A percentile compares a stretch with the other conserved stretches of the same genome.
Evolutionary conservation across 345 rosid species (phyloP).

Genomic region (Eucalyptus dawsonii): DNA sequence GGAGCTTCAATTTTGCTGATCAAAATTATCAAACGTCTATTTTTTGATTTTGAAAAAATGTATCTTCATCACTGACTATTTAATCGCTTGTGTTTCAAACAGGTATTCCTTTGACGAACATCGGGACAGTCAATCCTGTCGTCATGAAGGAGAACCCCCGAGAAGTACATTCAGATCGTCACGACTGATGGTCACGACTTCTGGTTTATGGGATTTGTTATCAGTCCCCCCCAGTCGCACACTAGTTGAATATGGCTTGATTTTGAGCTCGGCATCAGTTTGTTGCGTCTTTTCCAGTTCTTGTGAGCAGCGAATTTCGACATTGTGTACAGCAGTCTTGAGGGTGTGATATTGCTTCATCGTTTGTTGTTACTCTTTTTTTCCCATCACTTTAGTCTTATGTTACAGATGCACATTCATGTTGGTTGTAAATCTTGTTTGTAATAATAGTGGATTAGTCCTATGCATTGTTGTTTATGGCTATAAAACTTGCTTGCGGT

Average conservation of each 20-base stretch:
- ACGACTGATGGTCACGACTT: constrained; percentile 69
- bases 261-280: not conserved
- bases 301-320: not conserved
- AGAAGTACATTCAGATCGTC: constrained; percentile 55
- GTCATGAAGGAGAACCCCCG: constrained; percentile 41
- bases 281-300: not conserved
- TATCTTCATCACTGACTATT: not conserved
- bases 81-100: not conserved
- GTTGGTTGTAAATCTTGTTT: not conserved
- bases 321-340: not conserved
- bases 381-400: not conserved
- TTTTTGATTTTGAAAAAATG: not conserved
- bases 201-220: constrained; percentile 93
- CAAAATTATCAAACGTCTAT: not conserved
- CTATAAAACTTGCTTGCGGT: not conserved
- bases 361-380: not conserved
- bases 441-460: not conserved
- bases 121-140: constrained; percentile 35
- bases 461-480: not conserved
- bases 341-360: not conserved
- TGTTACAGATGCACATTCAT: not conserved
- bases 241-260: not conserved
- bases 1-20: too few species aligned
- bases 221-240: not conserved
- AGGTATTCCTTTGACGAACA: constrained; percentile 55